phyloP scores from a whole-genome alignment of 1,139 yeast genomes.

The Nakaseomyces kungkrabaensis region DNA sequence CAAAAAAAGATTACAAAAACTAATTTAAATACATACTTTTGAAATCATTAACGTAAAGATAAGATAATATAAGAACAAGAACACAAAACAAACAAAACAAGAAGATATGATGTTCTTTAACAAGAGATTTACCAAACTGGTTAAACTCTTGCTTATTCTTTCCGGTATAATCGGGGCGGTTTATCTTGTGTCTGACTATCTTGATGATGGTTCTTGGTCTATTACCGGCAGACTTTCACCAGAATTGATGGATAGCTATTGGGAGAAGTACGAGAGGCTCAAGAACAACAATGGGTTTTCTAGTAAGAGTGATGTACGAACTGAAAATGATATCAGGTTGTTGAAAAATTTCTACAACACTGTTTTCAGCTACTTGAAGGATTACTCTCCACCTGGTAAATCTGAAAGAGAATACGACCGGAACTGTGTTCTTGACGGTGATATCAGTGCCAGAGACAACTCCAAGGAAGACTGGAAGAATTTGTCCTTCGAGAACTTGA shows the following conservation, averaged over 20 bases:
- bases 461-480: conserved; percentile 17
- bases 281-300: background rate
- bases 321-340: conserved; percentile 1
- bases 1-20: background rate
- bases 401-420: conserved; percentile 15
- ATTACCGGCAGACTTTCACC: background rate
- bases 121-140: conserved; percentile 15
- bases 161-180: conserved; percentile 10
- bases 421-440: conserved; percentile 19
- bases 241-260: conserved; percentile 3
- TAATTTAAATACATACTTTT: too few relatives aligned
- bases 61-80: background rate
- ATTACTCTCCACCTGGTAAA: conserved; percentile 21
- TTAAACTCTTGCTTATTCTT: conserved; percentile 12
- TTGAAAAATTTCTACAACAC: conserved; percentile 20
- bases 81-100: too few relatives aligned
- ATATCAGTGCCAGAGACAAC: conserved; percentile 22
- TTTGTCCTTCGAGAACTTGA: conserved; percentile 17
- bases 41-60: background rate
- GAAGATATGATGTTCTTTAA: conserved; percentile 7
- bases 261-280: conserved; percentile 1
- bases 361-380: conserved; percentile 19
- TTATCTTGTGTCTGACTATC: conserved; percentile 8
- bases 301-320: conserved; percentile 1
- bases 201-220: conserved; percentile 11